Conservation (phyloP, 371 early-diverging fungal species). For the Blakeslea trispora region DNA sequence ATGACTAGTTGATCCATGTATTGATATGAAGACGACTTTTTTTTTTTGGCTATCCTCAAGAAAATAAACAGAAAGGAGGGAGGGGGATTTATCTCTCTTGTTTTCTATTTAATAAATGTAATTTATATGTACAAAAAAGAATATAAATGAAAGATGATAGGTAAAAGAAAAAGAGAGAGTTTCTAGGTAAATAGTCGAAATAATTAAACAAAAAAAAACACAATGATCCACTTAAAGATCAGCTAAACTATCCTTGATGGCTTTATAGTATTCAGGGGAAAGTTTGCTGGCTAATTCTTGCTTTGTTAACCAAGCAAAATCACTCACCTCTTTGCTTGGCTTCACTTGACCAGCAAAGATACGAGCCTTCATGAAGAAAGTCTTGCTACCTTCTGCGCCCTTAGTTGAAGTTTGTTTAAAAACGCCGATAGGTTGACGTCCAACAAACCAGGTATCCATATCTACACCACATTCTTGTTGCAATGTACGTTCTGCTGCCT, state of each 20-base stretch:
- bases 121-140: neutral
- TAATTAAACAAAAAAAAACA: neutral
- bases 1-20: neutral
- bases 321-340: slow-evolving; percentile 57
- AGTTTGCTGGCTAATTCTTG: slow-evolving; percentile 75
- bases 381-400: slow-evolving; percentile 34
- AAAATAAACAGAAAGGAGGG: too few species aligned
- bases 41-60: neutral
- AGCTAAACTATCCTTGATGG: slow-evolving; percentile 76
- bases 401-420: slow-evolving; percentile 52
- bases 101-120: slow-evolving; percentile 4
- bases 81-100: neutral
- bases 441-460: slow-evolving; percentile 89
- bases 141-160: too few species aligned
- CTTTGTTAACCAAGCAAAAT: slow-evolving; percentile 89
- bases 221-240: slow-evolving; percentile 53
- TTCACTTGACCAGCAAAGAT: slow-evolving; percentile 79
- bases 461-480: slow-evolving; percentile 71
- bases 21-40: too few species aligned
- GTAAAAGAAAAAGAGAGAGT: neutral
- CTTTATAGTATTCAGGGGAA: slow-evolving; percentile 69
- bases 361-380: slow-evolving; percentile 86
- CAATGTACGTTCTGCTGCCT: slow-evolving; percentile 76
- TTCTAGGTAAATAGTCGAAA: too few species aligned
- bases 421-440: slow-evolving; percentile 79